Evolutionary conservation across 2,329 filamentous ascomycete genomes (phyloP), one percentile per base, ranked within the genome.

Genomic region (Fusarium devonianum): DNA sequence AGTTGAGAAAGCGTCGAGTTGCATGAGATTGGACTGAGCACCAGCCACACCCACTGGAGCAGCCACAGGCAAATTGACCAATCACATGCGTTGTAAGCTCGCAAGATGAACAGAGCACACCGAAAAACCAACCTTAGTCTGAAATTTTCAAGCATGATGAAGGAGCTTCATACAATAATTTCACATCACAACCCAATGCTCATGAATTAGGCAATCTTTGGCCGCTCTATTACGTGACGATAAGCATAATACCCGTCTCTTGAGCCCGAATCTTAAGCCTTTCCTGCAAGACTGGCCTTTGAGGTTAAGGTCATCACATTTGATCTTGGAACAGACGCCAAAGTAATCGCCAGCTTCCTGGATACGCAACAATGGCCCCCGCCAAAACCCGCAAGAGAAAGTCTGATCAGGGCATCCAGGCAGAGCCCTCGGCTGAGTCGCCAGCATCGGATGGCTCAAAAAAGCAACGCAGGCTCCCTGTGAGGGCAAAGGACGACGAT

Each of bases 401-500:
- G 56, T 60, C 65, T 18, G 43, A 55, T 8, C 54, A 66, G 35
- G 65, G 50, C 11, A 38, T 48, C 4, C 32, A 52, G 14, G 49
- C 46, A 6, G 51, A 64, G 16, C 5, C 43, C 7, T 11, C 43
- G 7, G 28, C 34, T 4, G 49, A 55, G 3, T 38, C 53, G 39
- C 23, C 49, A 1, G 41, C 51, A 16, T 38, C 55, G 28, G 49
- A 63, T 5, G 48, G 60, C 7, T 39, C 58, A 5, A 61, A 61
- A 33, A 55, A 43, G 21, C 58, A 60, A 37, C 61, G 62, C 46
- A 71, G 71, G 32, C 64, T 73, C 5, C 69, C 71, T 3, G 63
- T 73, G 33, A 66, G 73, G 23, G 64, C 65, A 50, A 73, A 69
- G 51, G 68, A 65, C 13, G 66, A 58, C 19, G 65, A 17, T 26